A percentile compares a stretch with the other conserved stretches of the same genome.
Evolutionary conservation across 495 filamentous ascomycete genomes (phyloP).

Genomic region (Xylaria bambusicola): DNA sequence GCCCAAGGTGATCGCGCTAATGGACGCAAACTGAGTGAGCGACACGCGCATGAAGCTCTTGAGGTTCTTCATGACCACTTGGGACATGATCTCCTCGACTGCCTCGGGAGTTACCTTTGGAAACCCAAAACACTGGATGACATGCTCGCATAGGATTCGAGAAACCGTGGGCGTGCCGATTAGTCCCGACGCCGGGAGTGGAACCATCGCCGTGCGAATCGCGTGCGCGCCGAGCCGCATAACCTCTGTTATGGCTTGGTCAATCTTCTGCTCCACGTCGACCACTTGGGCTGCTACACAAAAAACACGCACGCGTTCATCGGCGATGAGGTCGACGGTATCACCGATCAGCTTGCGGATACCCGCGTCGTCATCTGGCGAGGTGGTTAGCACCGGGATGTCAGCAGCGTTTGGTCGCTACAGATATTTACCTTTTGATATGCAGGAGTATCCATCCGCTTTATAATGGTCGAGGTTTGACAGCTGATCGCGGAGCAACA

Average conservation of each 20-base stretch:
- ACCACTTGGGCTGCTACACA: conserved; percentile 8
- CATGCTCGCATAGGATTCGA: conserved; percentile 3
- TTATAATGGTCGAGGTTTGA: not conserved
- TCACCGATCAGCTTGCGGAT: conserved; percentile 1
- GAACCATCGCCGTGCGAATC: conserved; percentile 3
- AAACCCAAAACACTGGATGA: conserved; percentile 7
- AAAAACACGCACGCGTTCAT: conserved; percentile 10
- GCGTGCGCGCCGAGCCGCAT: conserved; percentile 7
- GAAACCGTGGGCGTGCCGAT: conserved; percentile 6
- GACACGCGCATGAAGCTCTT: not conserved
- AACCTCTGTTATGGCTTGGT: conserved; percentile 8
- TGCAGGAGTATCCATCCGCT: not conserved
- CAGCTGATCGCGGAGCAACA: not conserved
- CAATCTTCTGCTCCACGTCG: conserved; percentile 10
- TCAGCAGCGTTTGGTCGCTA: not conserved
- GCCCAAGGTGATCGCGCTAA: not conserved
- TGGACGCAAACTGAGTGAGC: not conserved
- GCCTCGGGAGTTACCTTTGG: conserved; percentile 1
- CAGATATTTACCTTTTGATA: not conserved
- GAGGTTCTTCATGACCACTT: conserved; percentile 3
- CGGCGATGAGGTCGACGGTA: not conserved
- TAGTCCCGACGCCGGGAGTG: not conserved
- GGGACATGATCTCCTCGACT: conserved; percentile 3
- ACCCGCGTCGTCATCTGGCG: not conserved
- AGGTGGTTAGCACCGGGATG: not conserved